A percentile compares a stretch with the other conserved stretches of the same genome.
Evolutionary conservation across 345 rosid genomes (phyloP).

Genomic region (Melaleuca quinquenervia): DNA sequence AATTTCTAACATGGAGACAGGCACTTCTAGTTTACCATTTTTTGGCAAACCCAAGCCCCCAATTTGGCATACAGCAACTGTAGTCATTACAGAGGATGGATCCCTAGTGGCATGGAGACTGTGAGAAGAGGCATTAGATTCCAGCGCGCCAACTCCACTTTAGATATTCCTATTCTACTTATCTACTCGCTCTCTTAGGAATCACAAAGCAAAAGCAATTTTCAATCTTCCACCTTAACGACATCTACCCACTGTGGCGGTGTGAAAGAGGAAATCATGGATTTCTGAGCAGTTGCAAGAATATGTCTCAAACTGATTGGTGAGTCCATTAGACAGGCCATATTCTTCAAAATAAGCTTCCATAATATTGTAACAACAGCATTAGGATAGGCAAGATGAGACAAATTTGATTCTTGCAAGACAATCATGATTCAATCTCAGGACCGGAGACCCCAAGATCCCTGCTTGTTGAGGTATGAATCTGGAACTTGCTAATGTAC

Average conservation of each 20-base stretch:
- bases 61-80: background rate
- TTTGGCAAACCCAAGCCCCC: background rate
- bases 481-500: background rate
- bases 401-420: background rate
- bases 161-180: background rate
- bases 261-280: background rate
- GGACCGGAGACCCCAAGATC: background rate
- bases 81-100: background rate
- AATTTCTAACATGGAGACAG: background rate
- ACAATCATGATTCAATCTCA: background rate
- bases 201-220: background rate
- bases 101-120: background rate
- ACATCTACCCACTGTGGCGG: background rate
- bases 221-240: background rate
- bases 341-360: background rate
- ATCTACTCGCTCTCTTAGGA: background rate
- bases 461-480: background rate
- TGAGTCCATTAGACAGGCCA: background rate
- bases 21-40: background rate
- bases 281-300: background rate
- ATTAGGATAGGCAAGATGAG: background rate
- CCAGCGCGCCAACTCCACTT: background rate
- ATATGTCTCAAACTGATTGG: background rate
- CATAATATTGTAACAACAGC: background rate
- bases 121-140: background rate